Evolutionary conservation across 305 asterid genomes (phyloP).

Genomic region (Stenogyne calaminthoides): DNA sequence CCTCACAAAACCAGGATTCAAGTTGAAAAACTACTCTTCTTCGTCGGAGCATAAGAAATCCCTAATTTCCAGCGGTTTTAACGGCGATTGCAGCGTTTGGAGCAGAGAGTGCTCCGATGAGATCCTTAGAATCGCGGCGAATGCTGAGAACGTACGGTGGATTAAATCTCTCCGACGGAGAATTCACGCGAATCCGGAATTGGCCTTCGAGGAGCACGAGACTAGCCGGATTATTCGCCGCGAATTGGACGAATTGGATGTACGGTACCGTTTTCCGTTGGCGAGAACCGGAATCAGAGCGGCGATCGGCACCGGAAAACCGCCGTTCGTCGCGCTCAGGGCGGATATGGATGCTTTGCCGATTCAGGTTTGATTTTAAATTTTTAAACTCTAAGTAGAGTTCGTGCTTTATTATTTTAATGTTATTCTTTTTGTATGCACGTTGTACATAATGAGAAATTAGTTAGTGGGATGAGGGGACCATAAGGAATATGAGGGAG

Average conservation of each 20-base stretch:
- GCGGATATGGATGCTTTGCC: constrained; percentile 99
- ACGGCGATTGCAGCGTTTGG: constrained; percentile 44
- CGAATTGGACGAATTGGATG: constrained; percentile 61
- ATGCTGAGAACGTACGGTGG: constrained; percentile 52
- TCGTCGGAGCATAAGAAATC: background rate
- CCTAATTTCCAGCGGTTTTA: background rate
- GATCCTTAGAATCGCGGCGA: constrained; percentile 47
- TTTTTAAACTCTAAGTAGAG: background rate
- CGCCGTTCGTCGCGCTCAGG: constrained; percentile 87
- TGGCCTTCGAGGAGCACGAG: constrained; percentile 79
- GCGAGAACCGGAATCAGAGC: constrained; percentile 87
- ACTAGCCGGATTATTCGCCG: constrained; percentile 67
- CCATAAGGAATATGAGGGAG: constrained; percentile 27
- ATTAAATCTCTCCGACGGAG: constrained; percentile 58
- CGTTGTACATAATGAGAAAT: constrained; percentile 20
- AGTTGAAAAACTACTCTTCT: constrained; percentile 37
- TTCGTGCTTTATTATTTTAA: background rate
- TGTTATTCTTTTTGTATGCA: constrained; percentile 6
- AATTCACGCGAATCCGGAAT: constrained; percentile 84
- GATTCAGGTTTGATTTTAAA: constrained; percentile 59
- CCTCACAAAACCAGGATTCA: constrained; percentile 16
- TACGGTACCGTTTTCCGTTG: constrained; percentile 63
- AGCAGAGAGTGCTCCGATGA: constrained; percentile 50
- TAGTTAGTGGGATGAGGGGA: constrained; percentile 24
- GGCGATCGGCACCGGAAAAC: constrained; percentile 65